phyloP scores from a whole-genome alignment of 306 rosid genomes.

The Acacia acuminata region DNA sequence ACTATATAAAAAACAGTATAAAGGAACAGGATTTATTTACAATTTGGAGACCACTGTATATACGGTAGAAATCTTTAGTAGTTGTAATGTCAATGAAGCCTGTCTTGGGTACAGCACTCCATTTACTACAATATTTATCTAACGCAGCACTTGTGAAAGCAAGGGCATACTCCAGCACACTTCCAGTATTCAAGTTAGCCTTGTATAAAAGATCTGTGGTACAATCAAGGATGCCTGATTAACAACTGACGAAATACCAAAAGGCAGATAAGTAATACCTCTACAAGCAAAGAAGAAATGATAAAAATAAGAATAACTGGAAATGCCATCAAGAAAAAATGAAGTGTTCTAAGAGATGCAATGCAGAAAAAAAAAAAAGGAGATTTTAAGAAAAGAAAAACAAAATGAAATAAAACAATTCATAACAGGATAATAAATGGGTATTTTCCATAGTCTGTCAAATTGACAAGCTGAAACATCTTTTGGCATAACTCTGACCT shows the following conservation, averaged over 20 bases:
- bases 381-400: neutral
- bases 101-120: conserved; percentile 96
- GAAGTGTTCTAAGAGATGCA: neutral
- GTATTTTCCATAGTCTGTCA: conserved; percentile 11
- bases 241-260: conserved; percentile 24
- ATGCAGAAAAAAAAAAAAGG: neutral
- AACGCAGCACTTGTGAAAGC: conserved; percentile 97
- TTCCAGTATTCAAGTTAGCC: conserved; percentile 95
- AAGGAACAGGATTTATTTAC: conserved; percentile 41
- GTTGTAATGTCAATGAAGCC: conserved; percentile 96
- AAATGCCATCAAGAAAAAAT: neutral
- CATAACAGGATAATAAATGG: neutral
- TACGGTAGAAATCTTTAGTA: conserved; percentile 92
- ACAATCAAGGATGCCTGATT: conserved; percentile 22
- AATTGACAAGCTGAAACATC: neutral
- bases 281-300: conserved; percentile 11
- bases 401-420: neutral
- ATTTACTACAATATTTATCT: conserved; percentile 90
- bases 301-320: neutral
- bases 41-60: conserved; percentile 98
- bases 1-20: neutral
- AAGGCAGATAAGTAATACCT: neutral
- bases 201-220: conserved; percentile 86
- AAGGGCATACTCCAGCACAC: conserved; percentile 93
- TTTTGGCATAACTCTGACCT: neutral